phyloP scores from a whole-genome alignment of 495 filamentous ascomycete species.

The Peziza echinospora region DNA sequence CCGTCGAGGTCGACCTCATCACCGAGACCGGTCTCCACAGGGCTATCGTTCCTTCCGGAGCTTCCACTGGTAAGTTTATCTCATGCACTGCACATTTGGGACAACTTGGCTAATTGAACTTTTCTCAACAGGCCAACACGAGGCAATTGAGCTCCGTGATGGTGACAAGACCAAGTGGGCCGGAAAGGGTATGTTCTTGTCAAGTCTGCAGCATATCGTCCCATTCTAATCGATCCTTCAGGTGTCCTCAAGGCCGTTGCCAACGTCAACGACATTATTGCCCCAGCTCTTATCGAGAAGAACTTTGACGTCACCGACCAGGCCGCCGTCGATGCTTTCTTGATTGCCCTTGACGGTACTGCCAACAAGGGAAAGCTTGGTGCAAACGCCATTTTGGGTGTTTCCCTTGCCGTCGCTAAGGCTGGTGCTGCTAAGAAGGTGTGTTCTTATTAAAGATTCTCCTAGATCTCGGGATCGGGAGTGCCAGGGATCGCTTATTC shows the following conservation, averaged over 20 bases:
- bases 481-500: not conserved
- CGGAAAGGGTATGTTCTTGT: slow-evolving; percentile 47
- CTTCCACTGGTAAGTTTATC: slow-evolving; percentile 61
- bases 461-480: not conserved
- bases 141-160: slow-evolving; percentile 96
- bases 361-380: slow-evolving; percentile 94
- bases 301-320: slow-evolving; percentile 95
- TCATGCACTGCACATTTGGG: slow-evolving; percentile 3
- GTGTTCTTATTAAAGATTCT: slow-evolving; percentile 6
- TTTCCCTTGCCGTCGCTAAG: slow-evolving; percentile 89
- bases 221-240: slow-evolving; percentile 18
- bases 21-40: slow-evolving; percentile 94
- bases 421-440: slow-evolving; percentile 95
- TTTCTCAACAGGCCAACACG: slow-evolving; percentile 54
- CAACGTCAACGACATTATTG: slow-evolving; percentile 91
- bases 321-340: slow-evolving; percentile 73
- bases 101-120: not conserved
- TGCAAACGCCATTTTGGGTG: slow-evolving; percentile 97
- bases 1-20: slow-evolving; percentile 73
- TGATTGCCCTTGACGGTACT: slow-evolving; percentile 89
- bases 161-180: slow-evolving; percentile 93
- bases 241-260: slow-evolving; percentile 74
- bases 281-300: slow-evolving; percentile 76
- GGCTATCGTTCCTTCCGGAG: slow-evolving; percentile 95
- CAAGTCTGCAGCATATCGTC: slow-evolving; percentile 8